Evolutionary conservation across 1,284 basidiomycete species (phyloP).

Genomic region (Ceratobasidium sp.): DNA sequence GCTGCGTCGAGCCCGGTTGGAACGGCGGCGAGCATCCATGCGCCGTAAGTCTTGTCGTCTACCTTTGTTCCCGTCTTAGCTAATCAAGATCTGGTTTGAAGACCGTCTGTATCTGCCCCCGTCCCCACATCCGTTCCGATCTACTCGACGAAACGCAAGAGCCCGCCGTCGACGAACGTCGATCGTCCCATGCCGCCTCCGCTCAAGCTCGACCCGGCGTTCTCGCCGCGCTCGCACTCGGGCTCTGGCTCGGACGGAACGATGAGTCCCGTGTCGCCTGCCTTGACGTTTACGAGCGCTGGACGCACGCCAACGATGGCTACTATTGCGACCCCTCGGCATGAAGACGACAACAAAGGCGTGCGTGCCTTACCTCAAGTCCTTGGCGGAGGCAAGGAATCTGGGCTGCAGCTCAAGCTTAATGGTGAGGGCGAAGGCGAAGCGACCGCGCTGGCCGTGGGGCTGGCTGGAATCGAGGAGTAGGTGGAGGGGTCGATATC

Average conservation of each 20-base stretch:
- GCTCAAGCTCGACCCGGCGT: conserved; percentile 35
- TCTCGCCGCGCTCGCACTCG: conserved; percentile 26
- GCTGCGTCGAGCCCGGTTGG: conserved; percentile 7
- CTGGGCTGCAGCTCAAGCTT: conserved; percentile 23
- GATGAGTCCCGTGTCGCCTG: conserved; percentile 38
- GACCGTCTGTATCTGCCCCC: not conserved
- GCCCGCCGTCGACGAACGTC: not conserved
- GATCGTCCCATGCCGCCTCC: not conserved
- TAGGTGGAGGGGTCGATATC: conserved; percentile 90
- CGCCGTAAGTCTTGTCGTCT: not conserved
- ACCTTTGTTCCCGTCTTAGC: not conserved
- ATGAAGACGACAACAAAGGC: conserved; percentile 24
- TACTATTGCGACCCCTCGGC: conserved; percentile 35
- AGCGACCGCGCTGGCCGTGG: conserved; percentile 27
- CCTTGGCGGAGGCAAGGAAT: conserved; percentile 1
- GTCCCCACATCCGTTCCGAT: conserved; percentile 9
- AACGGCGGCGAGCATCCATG: conserved; percentile 36
- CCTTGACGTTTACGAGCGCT: conserved; percentile 37
- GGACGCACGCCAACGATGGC: conserved; percentile 36
- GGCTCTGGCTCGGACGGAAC: conserved; percentile 24
- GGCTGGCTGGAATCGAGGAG: conserved; percentile 37
- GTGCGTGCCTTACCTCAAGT: not conserved
- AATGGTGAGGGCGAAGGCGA: conserved; percentile 2
- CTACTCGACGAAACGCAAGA: conserved; percentile 32
- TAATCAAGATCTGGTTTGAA: not conserved